Conservation (phyloP, 75 land plant species). For the Sequoiadendron giganteum region DNA sequence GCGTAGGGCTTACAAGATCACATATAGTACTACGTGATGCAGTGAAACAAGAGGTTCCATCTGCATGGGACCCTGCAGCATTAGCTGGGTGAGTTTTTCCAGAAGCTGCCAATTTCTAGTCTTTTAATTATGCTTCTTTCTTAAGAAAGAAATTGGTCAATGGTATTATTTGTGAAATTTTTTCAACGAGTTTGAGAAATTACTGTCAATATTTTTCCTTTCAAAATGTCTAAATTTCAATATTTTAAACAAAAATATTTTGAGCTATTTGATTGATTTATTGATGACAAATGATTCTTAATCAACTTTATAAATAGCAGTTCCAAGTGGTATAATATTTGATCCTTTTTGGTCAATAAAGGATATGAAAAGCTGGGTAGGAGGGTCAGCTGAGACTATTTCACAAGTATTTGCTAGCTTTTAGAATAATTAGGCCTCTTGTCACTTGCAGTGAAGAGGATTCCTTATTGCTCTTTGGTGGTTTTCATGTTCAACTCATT, state of each 20-base stretch:
- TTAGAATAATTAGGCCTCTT: not conserved
- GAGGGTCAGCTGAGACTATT: not conserved
- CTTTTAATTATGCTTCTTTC: not conserved
- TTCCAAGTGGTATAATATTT: not conserved
- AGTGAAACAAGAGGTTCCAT: conserved; percentile 72
- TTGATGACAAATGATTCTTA: not conserved
- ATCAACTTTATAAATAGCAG: not conserved
- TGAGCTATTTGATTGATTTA: not conserved
- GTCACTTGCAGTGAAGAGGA: not conserved
- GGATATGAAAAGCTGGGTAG: not conserved
- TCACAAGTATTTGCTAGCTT: not conserved
- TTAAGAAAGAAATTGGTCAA: not conserved
- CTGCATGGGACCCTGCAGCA: conserved; percentile 83
- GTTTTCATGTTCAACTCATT: not conserved
- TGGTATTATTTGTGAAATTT: not conserved
- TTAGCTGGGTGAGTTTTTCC: conserved; percentile 61
- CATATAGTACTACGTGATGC: conserved; percentile 51
- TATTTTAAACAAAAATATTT: not conserved
- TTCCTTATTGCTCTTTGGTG: not conserved
- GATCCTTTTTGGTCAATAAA: not conserved
- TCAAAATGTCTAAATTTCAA: not conserved
- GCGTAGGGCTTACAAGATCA: conserved; percentile 54
- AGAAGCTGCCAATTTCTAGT: not conserved
- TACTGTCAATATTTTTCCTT: not conserved
- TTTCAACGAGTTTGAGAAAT: not conserved